Evolutionary conservation across 1,284 basidiomycete genomes (phyloP).

Genomic region (Ustilago sp.): DNA sequence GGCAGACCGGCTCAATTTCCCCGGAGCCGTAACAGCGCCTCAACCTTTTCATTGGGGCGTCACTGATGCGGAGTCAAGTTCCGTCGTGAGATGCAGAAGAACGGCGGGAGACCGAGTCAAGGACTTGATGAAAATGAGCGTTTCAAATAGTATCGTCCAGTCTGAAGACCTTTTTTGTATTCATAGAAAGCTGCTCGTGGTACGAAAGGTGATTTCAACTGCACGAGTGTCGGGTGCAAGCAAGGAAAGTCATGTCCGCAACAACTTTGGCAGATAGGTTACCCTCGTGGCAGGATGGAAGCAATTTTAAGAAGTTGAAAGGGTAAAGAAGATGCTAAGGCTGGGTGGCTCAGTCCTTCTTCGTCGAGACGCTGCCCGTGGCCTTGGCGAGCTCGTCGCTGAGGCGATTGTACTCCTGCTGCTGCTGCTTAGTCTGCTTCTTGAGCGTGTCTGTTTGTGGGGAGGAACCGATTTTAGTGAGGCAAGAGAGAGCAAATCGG

Average conservation of each 20-base stretch:
- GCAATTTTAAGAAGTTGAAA: background rate
- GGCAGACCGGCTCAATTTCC: background rate
- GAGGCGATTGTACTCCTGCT: slow-evolving; percentile 67
- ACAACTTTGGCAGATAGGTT: background rate
- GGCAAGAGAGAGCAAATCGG: background rate
- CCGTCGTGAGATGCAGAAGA: background rate
- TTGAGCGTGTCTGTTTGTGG: slow-evolving; percentile 56
- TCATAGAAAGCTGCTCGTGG: background rate
- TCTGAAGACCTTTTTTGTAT: background rate
- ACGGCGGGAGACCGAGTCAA: no score
- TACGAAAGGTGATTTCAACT: background rate
- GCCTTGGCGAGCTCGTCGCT: slow-evolving; percentile 64
- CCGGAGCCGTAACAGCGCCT: no score
- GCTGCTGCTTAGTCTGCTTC: slow-evolving; percentile 68
- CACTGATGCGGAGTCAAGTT: background rate
- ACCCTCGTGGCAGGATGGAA: background rate
- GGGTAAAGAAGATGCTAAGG: background rate
- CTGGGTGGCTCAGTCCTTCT: slow-evolving; percentile 43
- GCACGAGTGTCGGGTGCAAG: background rate
- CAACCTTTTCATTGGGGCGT: no score
- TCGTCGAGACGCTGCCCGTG: slow-evolving; percentile 57
- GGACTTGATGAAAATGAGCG: no score
- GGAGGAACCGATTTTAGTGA: background rate
- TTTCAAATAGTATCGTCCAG: background rate
- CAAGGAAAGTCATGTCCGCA: background rate